A percentile compares a stretch with the other conserved stretches of the same genome.
Conservation (phyloP, 2,329 filamentous ascomycete genomes). For the Lizonia empirigonia region DNA sequence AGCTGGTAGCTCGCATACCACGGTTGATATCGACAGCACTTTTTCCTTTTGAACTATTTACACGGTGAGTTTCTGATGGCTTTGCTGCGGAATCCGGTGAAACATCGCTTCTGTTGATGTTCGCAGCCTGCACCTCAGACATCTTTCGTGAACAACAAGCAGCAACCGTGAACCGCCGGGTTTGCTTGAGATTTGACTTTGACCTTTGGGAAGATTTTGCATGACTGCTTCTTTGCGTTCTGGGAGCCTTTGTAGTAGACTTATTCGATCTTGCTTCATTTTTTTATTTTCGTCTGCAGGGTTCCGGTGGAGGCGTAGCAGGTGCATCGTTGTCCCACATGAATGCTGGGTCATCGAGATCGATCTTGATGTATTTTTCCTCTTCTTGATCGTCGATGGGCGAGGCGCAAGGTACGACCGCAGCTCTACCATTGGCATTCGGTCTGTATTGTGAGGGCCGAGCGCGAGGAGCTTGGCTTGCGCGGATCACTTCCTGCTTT, state of each 20-base stretch:
- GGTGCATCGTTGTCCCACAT: slow-evolving; percentile 21
- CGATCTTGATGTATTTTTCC: slow-evolving; percentile 22
- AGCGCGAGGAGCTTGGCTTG: background rate
- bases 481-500: slow-evolving; percentile 1
- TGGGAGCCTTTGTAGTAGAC: background rate
- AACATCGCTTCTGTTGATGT: background rate
- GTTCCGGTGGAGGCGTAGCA: background rate
- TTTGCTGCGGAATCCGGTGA: no score
- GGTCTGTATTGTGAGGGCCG: background rate
- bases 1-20: slow-evolving; percentile 4
- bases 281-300: background rate
- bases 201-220: no score
- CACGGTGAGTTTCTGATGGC: background rate
- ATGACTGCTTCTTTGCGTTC: no score
- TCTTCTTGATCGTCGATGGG: background rate
- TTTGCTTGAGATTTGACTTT: no score
- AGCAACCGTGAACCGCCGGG: background rate
- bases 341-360: slow-evolving; percentile 19
- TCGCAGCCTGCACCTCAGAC: background rate
- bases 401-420: background rate
- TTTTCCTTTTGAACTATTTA: background rate
- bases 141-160: no score
- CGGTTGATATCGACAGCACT: background rate
- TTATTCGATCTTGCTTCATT: background rate
- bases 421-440: no score